phyloP scores from a whole-genome alignment of 2,329 filamentous ascomycete species.

The Fusarium albosuccineum region DNA sequence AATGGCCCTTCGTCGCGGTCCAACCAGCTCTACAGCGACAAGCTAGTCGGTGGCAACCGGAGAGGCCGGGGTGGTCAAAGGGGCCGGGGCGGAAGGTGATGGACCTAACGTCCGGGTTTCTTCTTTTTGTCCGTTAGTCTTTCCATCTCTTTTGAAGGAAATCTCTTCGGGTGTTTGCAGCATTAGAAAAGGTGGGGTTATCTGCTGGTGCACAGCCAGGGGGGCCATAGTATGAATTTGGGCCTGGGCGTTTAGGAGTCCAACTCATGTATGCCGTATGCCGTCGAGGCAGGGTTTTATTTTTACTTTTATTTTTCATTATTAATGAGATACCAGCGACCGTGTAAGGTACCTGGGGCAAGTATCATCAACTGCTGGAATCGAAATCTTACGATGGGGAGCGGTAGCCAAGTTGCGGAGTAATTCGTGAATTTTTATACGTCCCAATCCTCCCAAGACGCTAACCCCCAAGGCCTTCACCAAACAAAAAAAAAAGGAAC shows the following conservation, averaged over 20 bases:
- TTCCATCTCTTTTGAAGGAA: background rate
- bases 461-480: constrained; percentile 7
- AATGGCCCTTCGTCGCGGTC: constrained; percentile 41
- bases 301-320: background rate
- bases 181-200: constrained; percentile 28
- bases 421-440: constrained; percentile 35
- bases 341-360: background rate
- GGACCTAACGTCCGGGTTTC: background rate
- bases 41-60: constrained; percentile 50
- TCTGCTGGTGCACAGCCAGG: constrained; percentile 10
- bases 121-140: background rate
- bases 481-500: constrained; percentile 23
- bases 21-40: constrained; percentile 67
- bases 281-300: background rate
- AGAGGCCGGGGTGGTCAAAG: constrained; percentile 47
- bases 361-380: background rate
- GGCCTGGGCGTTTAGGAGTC: constrained; percentile 37
- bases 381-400: background rate
- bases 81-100: constrained; percentile 42
- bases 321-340: constrained; percentile 2
- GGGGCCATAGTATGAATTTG: constrained; percentile 7
- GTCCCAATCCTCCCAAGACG: constrained; percentile 24
- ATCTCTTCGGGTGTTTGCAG: constrained; percentile 8
- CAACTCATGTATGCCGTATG: constrained; percentile 8
- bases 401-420: constrained; percentile 10